These are phyloP conservation scores for Dacryopinax primogenitus DNA, from an alignment of 768 basidiomycete genomes.

Conservation along the genomic window DNA sequence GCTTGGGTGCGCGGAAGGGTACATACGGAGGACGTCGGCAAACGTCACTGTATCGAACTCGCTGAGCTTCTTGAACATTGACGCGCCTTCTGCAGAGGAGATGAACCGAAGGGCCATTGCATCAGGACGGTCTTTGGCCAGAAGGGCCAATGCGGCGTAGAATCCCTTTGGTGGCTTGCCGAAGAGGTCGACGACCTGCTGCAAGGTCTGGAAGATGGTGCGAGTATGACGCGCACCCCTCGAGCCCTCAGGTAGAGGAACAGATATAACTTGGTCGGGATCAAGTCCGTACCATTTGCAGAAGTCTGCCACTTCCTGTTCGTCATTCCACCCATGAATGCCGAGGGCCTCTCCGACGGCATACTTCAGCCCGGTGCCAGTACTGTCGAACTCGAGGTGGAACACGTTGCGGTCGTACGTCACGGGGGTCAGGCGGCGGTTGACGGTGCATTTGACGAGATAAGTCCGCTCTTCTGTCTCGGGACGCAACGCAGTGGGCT, in stretches of 20 bases:
- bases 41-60: constrained; percentile 94
- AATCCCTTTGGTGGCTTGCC: constrained; percentile 94
- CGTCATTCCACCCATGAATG: constrained; percentile 95
- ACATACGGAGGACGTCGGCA: constrained; percentile 68
- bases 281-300: constrained; percentile 85
- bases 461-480: constrained; percentile 80
- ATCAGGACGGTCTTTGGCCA: constrained; percentile 58
- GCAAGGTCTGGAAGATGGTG: constrained; percentile 87
- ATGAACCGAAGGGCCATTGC: constrained; percentile 78
- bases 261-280: constrained; percentile 62
- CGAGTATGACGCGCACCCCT: constrained; percentile 55
- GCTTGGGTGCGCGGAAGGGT: constrained; percentile 63
- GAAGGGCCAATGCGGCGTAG: constrained; percentile 71
- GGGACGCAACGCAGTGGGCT: constrained; percentile 65
- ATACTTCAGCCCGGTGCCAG: constrained; percentile 87
- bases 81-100: constrained; percentile 75
- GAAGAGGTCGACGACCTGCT: constrained; percentile 94
- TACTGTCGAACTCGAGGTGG: constrained; percentile 90
- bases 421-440: constrained; percentile 81
- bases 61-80: constrained; percentile 88
- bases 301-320: constrained; percentile 73
- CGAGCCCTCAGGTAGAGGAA: constrained; percentile 44
- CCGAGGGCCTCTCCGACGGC: constrained; percentile 94
- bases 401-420: constrained; percentile 99
- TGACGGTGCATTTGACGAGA: constrained; percentile 87